Base-by-base conservation (phyloP, 768 basidiomycete species). In the Termitomyces sp. region DNA sequence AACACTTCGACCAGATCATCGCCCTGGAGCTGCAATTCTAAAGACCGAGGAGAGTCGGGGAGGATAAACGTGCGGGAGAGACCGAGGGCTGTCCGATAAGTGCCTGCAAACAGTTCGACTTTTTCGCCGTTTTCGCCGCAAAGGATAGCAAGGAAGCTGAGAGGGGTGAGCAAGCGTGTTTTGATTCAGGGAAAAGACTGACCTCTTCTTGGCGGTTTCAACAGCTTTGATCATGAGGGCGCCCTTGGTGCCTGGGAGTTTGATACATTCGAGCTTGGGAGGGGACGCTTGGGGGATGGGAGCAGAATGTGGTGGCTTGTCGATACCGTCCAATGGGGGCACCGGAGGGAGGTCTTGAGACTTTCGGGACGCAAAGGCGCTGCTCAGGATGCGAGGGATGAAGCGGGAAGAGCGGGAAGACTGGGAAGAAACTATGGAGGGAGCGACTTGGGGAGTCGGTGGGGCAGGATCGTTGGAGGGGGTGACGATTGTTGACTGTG, bases 1-100 rank as follows among this genome's bases (percentile, higher is more conserved):
- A 94, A 95, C 8, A 95, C 87, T 69, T 95, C 93, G 4, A 94
- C 92, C 3, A 95, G 80, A 65, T 95, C 93, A 67, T 95, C 94
- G 6, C 93, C 93, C 70, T 95, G 93, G 12, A 95, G 75, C 69
- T 95, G 86, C 22, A 95, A 77, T 68, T 94, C 94, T 52, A 95
- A 74, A 3, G 90, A 90, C 28, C 89, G 82, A 3, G 93, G 93
- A 13, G 92, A 93, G 66, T 95, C 93, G 0, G 93, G 93, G 38
- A 95, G 76, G 61, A 95, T 94, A 69, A 95, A 95, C 1, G 93
- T 95, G 45, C 93, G 82, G n/a, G 92, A 94, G 35, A 95, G 79
- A 0, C 89, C 89, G 14, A 95, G 82, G 6, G 93, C 92, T n/a
- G 90, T 91, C 54, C 88, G 80, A 63, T 91, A 90, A 12, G 93